phyloP scores from a whole-genome alignment of 495 filamentous ascomycete species.

The Lineolata rhizophorae region DNA sequence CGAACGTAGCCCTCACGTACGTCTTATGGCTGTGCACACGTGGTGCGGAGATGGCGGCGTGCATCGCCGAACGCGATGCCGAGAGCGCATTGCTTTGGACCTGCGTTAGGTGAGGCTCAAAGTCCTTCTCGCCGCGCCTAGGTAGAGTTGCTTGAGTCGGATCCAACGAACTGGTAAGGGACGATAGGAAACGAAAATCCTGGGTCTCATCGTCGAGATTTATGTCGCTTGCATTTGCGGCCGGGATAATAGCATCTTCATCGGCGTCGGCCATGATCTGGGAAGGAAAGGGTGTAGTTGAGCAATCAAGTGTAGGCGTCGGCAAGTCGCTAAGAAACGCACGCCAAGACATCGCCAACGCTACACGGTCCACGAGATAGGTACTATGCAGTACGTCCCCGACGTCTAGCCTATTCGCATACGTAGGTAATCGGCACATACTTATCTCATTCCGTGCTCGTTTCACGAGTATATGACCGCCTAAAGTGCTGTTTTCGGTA shows the following conservation, averaged over 20 bases:
- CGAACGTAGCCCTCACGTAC: slow-evolving; percentile 32
- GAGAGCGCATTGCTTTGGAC: slow-evolving; percentile 55
- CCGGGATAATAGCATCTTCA: slow-evolving; percentile 14
- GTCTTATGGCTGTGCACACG: slow-evolving; percentile 37
- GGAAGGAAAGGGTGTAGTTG: too few species aligned
- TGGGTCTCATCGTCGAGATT: slow-evolving; percentile 66
- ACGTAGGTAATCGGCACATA: too few species aligned
- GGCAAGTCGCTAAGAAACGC: too few species aligned
- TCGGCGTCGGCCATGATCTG: slow-evolving; percentile 23
- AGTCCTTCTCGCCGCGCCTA: slow-evolving; percentile 83
- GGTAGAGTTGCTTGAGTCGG: slow-evolving; percentile 28
- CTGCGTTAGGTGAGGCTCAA: slow-evolving; percentile 73
- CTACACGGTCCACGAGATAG: too few species aligned
- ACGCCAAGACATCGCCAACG: too few species aligned
- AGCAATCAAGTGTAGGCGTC: too few species aligned
- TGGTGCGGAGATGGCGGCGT: slow-evolving; percentile 55
- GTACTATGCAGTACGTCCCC: too few species aligned
- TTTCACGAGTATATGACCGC: too few species aligned
- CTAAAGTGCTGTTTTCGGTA: too few species aligned
- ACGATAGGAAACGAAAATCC: slow-evolving; percentile 64
- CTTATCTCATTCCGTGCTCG: too few species aligned
- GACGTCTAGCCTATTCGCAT: too few species aligned
- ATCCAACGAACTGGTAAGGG: slow-evolving; percentile 20
- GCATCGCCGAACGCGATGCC: slow-evolving; percentile 72
- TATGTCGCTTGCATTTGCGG: slow-evolving; percentile 21